phyloP scores from a whole-genome alignment of 2,329 filamentous ascomycete species.

The Colletotrichum sp. region DNA sequence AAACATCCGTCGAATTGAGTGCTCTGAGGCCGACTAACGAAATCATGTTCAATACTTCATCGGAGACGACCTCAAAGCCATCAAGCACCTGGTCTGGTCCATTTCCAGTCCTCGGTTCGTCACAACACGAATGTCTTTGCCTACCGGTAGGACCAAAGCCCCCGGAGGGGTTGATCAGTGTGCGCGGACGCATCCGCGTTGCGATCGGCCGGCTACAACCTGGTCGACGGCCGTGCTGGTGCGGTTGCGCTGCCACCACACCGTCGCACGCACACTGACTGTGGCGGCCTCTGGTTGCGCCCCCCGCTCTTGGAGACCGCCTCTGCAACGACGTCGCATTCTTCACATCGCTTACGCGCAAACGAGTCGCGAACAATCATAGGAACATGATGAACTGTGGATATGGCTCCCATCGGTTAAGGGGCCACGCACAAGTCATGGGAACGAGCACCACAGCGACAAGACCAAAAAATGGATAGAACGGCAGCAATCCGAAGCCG shows the following conservation, averaged over 20 bases:
- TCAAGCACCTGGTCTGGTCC: neutral
- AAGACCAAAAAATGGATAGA: neutral
- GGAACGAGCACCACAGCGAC: neutral
- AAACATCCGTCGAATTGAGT: neutral
- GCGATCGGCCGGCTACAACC: conserved; percentile 14
- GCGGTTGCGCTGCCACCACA: neutral
- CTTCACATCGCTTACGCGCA: conserved; percentile 14
- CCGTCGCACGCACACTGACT: neutral
- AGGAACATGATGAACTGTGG: neutral
- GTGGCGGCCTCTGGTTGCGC: neutral
- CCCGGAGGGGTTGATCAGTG: neutral
- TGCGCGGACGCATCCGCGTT: conserved; percentile 6
- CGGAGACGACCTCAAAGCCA: neutral
- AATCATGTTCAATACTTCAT: neutral
- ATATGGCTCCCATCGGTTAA: neutral
- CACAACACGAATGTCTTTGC: neutral
- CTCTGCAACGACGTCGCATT: conserved; percentile 18
- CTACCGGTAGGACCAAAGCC: neutral
- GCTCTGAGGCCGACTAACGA: neutral
- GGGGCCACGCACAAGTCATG: neutral
- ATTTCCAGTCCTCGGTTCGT: neutral
- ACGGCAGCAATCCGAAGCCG: neutral
- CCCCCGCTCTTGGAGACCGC: neutral
- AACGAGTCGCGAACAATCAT: conserved; percentile 2
- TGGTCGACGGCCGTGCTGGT: neutral